phyloP scores from a whole-genome alignment of 768 basidiomycete species.

The Kwoniella dendrophila region DNA sequence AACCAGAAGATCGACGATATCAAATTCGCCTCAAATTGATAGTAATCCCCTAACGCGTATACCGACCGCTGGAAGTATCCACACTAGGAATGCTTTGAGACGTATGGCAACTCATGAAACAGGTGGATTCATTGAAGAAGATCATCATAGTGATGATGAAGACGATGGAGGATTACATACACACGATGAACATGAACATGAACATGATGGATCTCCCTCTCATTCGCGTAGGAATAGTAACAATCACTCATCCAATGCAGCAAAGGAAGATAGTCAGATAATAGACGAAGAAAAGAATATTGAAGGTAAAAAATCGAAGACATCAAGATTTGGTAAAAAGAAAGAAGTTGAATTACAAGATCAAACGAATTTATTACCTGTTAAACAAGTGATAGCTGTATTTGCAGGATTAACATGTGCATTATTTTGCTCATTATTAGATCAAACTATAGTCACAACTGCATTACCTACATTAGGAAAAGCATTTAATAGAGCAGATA shows the following conservation, averaged over 20 bases:
- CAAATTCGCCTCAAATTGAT: neutral
- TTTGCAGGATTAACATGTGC: slow-evolving; percentile 67
- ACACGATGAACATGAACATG: slow-evolving; percentile 40
- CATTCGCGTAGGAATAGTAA: neutral
- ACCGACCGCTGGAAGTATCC: slow-evolving; percentile 19
- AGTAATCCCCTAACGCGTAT: slow-evolving; percentile 5
- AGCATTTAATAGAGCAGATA: slow-evolving; percentile 67
- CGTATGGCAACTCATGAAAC: slow-evolving; percentile 51
- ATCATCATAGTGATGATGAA: neutral
- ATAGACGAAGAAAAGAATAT: slow-evolving; percentile 25
- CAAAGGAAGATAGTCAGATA: neutral
- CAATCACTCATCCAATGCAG: neutral
- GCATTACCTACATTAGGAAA: slow-evolving; percentile 72
- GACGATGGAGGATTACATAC: slow-evolving; percentile 16
- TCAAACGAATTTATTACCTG: slow-evolving; percentile 74
- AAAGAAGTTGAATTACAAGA: slow-evolving; percentile 62
- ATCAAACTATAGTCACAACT: slow-evolving; percentile 75
- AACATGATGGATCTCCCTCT: slow-evolving; percentile 9
- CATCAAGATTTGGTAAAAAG: slow-evolving; percentile 24
- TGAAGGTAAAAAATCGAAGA: slow-evolving; percentile 18
- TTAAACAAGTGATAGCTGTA: slow-evolving; percentile 66
- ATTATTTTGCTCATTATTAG: slow-evolving; percentile 66
- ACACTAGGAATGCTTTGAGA: slow-evolving; percentile 41
- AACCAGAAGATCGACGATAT: neutral
- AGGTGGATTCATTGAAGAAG: slow-evolving; percentile 25